Evolutionary conservation across 2,329 filamentous ascomycete species (phyloP).

Genomic region (Aspergillus sp.): DNA sequence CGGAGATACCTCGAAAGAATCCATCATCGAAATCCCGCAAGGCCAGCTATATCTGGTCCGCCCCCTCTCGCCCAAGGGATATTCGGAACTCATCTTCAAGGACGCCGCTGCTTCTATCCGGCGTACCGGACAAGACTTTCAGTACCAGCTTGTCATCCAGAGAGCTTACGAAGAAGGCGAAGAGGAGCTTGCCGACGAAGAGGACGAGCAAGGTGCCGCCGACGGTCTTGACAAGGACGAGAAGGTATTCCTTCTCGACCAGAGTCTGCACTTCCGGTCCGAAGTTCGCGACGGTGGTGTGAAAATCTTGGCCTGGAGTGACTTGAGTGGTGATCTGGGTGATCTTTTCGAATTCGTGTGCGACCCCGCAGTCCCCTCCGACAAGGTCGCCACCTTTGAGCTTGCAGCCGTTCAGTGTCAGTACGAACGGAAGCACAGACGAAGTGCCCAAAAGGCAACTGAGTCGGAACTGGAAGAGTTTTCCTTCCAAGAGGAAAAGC

Average conservation of each 20-base stretch:
- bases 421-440: slow-evolving; percentile 92
- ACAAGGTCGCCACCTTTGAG: slow-evolving; percentile 75
- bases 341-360: slow-evolving; percentile 99
- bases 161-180: slow-evolving; percentile 97
- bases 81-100: slow-evolving; percentile 98
- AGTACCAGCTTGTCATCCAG: slow-evolving; percentile 96
- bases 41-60: slow-evolving; percentile 97
- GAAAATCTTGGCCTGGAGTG: slow-evolving; percentile 88
- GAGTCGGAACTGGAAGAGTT: slow-evolving; percentile 79
- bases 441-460: slow-evolving; percentile 72
- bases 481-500: slow-evolving; percentile 62
- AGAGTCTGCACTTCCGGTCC: slow-evolving; percentile 79
- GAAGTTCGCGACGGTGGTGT: slow-evolving; percentile 76
- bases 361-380: slow-evolving; percentile 64
- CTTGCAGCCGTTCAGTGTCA: slow-evolving; percentile 85
- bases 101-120: slow-evolving; percentile 91
- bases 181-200: slow-evolving; percentile 86
- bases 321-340: slow-evolving; percentile 85
- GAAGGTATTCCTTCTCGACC: slow-evolving; percentile 94
- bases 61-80: slow-evolving; percentile 91
- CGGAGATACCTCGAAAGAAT: slow-evolving; percentile 81
- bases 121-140: slow-evolving; percentile 87
- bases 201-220: slow-evolving; percentile 72
- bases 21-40: slow-evolving; percentile 88
- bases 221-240: slow-evolving; percentile 92